Conservation (phyloP, 306 rosid genomes). For the Carpinus viminea region DNA sequence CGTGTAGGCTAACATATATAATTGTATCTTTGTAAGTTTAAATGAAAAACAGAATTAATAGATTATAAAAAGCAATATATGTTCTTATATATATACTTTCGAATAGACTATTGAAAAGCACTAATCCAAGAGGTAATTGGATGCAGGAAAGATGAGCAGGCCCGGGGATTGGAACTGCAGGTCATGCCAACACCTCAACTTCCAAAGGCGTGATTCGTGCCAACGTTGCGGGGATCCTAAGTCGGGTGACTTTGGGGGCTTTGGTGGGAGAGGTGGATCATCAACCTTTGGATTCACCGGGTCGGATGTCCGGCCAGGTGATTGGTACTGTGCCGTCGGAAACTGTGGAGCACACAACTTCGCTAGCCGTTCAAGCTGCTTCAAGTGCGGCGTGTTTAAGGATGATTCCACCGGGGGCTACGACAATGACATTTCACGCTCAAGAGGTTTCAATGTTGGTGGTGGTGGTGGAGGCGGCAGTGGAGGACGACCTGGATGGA, state of each 20-base stretch:
- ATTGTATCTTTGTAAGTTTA: too few relatives aligned
- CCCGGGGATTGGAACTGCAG: slow-evolving; percentile 99
- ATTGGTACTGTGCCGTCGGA: slow-evolving; percentile 80
- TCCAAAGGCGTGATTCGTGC: slow-evolving; percentile 94
- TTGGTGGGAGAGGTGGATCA: slow-evolving; percentile 68
- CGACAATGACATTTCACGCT: slow-evolving; percentile 50
- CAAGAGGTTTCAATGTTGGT: slow-evolving; percentile 40
- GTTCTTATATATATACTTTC: background rate
- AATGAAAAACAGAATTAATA: background rate
- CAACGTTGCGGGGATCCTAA: slow-evolving; percentile 88
- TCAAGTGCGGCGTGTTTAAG: slow-evolving; percentile 93
- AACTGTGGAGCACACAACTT: slow-evolving; percentile 91
- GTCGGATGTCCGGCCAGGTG: slow-evolving; percentile 90
- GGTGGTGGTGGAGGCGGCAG: slow-evolving; percentile 27
- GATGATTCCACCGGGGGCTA: slow-evolving; percentile 57
- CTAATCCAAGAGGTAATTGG: slow-evolving; percentile 23
- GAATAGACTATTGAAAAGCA: background rate
- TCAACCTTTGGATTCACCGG: slow-evolving; percentile 61
- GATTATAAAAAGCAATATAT: background rate
- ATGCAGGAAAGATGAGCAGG: slow-evolving; percentile 66
- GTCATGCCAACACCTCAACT: slow-evolving; percentile 95
- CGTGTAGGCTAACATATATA: too few relatives aligned
- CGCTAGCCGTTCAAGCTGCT: slow-evolving; percentile 95
- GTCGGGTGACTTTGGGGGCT: slow-evolving; percentile 49
- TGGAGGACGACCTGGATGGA: slow-evolving; percentile 66